A percentile compares a stretch with the other conserved stretches of the same genome.
These are phyloP conservation scores for Vigna trinervia DNA, from an alignment of 306 rosid species.

Conservation along the genomic window DNA sequence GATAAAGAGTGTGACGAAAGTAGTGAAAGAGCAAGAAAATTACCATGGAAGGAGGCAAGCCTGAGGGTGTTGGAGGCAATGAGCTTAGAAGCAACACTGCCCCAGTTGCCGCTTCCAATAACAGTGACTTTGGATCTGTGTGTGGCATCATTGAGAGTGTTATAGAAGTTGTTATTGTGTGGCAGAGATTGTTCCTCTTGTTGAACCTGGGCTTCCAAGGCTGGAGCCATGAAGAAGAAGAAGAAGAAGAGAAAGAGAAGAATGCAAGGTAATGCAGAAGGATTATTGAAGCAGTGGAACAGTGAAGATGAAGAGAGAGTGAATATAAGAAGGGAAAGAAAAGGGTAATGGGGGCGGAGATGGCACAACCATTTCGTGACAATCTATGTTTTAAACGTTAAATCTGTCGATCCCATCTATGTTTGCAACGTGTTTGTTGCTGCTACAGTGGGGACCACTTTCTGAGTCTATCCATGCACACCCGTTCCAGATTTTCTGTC, in stretches of 20 bases:
- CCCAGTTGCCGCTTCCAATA: conserved; percentile 96
- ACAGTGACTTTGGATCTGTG: conserved; percentile 74
- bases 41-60: conserved; percentile 78
- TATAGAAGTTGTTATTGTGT: conserved; percentile 39
- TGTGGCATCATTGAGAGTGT: conserved; percentile 46
- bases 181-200: conserved; percentile 38
- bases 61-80: conserved; percentile 82
- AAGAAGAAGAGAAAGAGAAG: neutral
- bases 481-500: neutral
- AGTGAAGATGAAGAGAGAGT: neutral
- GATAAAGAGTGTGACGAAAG: neutral
- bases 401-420: conserved; percentile 69
- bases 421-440: conserved; percentile 27
- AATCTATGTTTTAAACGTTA: conserved; percentile 58
- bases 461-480: conserved; percentile 31
- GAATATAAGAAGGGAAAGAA: conserved; percentile 44
- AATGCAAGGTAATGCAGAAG: conserved; percentile 7
- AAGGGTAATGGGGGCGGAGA: conserved; percentile 65
- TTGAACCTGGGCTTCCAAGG: conserved; percentile 45
- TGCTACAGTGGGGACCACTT: conserved; percentile 38
- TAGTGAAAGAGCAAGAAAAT: conserved; percentile 2
- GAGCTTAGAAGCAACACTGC: conserved; percentile 92
- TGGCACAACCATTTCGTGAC: conserved; percentile 66
- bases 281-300: neutral
- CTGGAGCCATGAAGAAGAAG: conserved; percentile 66